Evolutionary conservation across 371 early-diverging fungal species (phyloP), one percentile per base, ranked within the genome.

Genomic region (Actinomortierella wolfii): DNA sequence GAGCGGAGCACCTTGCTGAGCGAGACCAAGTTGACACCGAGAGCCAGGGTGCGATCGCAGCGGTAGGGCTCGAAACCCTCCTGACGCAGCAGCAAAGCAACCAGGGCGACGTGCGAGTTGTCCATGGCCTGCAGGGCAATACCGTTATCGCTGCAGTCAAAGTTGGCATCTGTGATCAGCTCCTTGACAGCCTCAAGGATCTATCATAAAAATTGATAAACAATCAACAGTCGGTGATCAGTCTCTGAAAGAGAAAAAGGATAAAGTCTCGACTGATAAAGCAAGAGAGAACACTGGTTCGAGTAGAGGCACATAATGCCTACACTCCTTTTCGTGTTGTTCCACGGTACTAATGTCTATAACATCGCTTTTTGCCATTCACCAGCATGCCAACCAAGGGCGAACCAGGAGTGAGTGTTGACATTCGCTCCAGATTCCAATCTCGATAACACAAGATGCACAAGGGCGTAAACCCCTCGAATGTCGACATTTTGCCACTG

Each of bases 111-210:
- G 81, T 99, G 98, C 42, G 97, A 91, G 83, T 90, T 94, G 82
- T 99, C 99, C 98, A 99, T 99, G 54, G 97, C 96, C 84, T 99
- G 99, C n/a, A 99, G 86, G 28, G 92, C 86, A 61, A 99, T 93
- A 64, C 99, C 99, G 43, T 90, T 82, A 64, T 97, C 97, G 51
- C 86, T 92, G 81, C 97, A 97, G 77, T 99, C 98, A 83, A 98
- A 95, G 87, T 99, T 99, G 77, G 92, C 95, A 76, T 99, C 97
- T 20, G 89, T 86, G 56, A 99, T 97, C 55, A 99, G 86, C 68
- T 99, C 99, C 83, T 94, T 95, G 81, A 99, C 81, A 56, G 98
- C 95, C 71, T 99, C 99, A 63, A 99, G 86, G 67, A 97, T 78
- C 84, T 93, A 63, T 20, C 14, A 18, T 2, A 5, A 5, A 43